Evolutionary conservation across 2,329 filamentous ascomycete species (phyloP).

Genomic region (Xylaria sp.): DNA sequence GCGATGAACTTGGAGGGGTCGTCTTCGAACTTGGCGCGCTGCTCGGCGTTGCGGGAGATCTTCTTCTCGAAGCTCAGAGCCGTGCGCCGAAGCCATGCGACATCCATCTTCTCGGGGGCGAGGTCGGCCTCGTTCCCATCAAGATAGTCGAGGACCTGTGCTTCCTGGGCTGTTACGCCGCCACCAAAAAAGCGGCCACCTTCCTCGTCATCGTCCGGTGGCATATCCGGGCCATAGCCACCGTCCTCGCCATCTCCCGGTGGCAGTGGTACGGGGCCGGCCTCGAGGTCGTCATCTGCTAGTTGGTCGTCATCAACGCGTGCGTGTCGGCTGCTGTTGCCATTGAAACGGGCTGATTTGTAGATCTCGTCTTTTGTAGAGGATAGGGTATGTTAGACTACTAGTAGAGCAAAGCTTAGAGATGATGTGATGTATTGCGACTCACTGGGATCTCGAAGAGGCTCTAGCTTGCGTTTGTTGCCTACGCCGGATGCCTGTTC

Average conservation of each 20-base stretch:
- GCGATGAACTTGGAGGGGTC: conserved; percentile 49
- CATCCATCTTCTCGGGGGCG: conserved; percentile 80
- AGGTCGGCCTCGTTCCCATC: conserved; percentile 61
- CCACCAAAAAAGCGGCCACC: conserved; percentile 96
- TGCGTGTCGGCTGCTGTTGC: conserved; percentile 56
- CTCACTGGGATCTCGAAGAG: conserved; percentile 71
- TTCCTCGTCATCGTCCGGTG: conserved; percentile 73
- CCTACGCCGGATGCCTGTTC: conserved; percentile 54
- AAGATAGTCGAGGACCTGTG: conserved; percentile 87
- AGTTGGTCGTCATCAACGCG: conserved; percentile 57
- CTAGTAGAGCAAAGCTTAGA: background rate
- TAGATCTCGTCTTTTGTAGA: conserved; percentile 66
- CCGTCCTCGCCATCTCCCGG: conserved; percentile 55
- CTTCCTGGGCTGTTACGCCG: conserved; percentile 83
- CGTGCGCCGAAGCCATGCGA: conserved; percentile 82
- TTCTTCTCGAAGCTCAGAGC: conserved; percentile 88
- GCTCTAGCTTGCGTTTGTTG: conserved; percentile 73
- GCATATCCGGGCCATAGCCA: conserved; percentile 47
- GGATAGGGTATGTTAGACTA: conserved; percentile 8
- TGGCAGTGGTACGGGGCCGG: conserved; percentile 64
- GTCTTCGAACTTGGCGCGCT: conserved; percentile 69
- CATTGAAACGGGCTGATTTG: conserved; percentile 69
- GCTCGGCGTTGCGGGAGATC: conserved; percentile 89
- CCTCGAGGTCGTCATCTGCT: conserved; percentile 57
- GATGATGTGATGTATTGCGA: conserved; percentile 27